Base-by-base conservation (phyloP, 1,284 basidiomycete genomes). In the Ganoderma leucocontextum region DNA sequence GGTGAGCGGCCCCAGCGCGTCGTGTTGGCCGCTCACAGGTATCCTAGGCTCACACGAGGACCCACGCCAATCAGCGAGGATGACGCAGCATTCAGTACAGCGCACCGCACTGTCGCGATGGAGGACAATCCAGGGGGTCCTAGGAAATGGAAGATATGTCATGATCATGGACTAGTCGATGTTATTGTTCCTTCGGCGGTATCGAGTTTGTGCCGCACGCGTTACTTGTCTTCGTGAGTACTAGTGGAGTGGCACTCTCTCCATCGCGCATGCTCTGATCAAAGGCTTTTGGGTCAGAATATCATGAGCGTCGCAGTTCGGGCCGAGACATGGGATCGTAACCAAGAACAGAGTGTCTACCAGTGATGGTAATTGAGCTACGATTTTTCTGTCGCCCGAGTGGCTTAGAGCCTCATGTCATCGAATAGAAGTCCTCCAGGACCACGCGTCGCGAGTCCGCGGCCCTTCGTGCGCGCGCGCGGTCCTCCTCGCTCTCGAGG, bases 401-500 rank as follows among this genome's bases (percentile, higher is more conserved):
- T 57, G 65, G 65, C 52, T 35, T 52, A 66, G 65, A 62, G 60
- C 60, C 65, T 66, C 65, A n/a, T 44, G 65, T 44, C n/a, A 38
- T 42, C 4, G 47, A 53, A 57, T 52, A 22, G 39, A 25, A 60
- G 38, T 2, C 39, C 47, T 57, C 41, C n/a, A 55, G 49, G 12
- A 19, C 22, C 29, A 22, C 15, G 15, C 33, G 52, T 13, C 22
- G 38, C 33, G 19, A 44, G 38, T 61, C 49, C 38, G 38, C 47
- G 36, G 41, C 29, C 25, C 49, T 22, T 55, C 64, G 44, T n/a
- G 49, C 25, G 33, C 44, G 19, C 58, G 38, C 25, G 39, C 17
- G 15, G 33, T 36, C 29, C 29, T 53, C 38, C n/a, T 52, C 49
- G 59, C 25, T 42, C 19, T 49, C 15, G 44, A 17, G 35, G 35